Percentiles rank a stretch among this genome's conserved stretches.
These are phyloP conservation scores for Prunella vulgaris DNA, from an alignment of 257 asterid species.

Conservation along the genomic window DNA sequence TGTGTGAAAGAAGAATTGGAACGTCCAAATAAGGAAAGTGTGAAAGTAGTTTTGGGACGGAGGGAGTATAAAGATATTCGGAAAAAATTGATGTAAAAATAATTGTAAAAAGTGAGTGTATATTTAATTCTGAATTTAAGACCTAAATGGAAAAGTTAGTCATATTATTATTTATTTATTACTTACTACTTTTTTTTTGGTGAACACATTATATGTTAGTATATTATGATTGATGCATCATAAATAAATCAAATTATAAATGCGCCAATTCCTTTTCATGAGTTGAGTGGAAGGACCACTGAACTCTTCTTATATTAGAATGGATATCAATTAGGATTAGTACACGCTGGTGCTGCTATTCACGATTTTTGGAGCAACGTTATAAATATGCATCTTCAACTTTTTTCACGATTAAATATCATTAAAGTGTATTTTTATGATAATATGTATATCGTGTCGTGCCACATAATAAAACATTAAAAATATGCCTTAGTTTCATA, in stretches of 20 bases:
- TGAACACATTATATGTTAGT: neutral
- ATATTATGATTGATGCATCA: slow-evolving; percentile 10
- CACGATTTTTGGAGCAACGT: slow-evolving; percentile 25
- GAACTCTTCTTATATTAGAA: neutral
- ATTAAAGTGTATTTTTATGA: neutral
- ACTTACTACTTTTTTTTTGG: too few species aligned
- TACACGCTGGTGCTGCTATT: neutral
- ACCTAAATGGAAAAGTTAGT: too few species aligned
- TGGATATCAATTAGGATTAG: slow-evolving; percentile 7
- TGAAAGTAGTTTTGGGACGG: too few species aligned
- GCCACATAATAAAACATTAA: neutral
- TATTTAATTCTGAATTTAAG: too few species aligned
- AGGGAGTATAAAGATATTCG: too few species aligned
- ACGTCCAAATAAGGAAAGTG: too few species aligned
- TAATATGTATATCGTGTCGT: neutral
- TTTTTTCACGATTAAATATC: neutral
- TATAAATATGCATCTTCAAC: neutral
- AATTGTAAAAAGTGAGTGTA: too few species aligned
- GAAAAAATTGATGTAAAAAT: too few species aligned
- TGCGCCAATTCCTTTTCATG: slow-evolving; percentile 8
- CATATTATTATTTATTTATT: too few species aligned
- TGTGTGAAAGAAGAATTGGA: too few species aligned
- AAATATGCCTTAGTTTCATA: too few species aligned
- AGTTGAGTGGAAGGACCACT: slow-evolving; percentile 32
- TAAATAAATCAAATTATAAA: slow-evolving; percentile 10